Evolutionary conservation across 495 filamentous ascomycete species (phyloP), one percentile per base, ranked within the genome.

Genomic region (Penicillium ucsense): DNA sequence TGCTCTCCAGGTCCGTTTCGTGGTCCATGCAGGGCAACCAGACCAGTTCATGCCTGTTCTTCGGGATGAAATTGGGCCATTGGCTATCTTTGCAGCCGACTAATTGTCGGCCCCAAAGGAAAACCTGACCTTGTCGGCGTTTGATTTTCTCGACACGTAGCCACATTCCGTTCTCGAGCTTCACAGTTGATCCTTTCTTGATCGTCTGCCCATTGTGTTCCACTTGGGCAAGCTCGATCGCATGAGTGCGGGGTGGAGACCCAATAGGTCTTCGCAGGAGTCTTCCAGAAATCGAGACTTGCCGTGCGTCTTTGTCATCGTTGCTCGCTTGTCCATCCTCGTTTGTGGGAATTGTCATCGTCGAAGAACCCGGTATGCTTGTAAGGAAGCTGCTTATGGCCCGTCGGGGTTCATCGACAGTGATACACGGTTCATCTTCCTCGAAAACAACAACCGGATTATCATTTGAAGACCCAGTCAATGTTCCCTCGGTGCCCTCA

Each of bases 1-100:
- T 35, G 6, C 40, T 40, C 4, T 49, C 4, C 51, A 49, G 52
- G 35, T 52, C 20, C n/a, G 47, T 27, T 30, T 58, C 55, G 5
- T 46, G 32, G 8, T 39, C 8, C 8, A 47, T 10, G 10, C 35
- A 45, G 0, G 55, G 55, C 2, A 52, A 4, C 27, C 33, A 48
- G 31, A 31, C 31, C 3, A 43, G 35, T 8, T 34, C 35, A 3
- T 39, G 30, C 9, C 34, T 11, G 12, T 41, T 10, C 27, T 31
- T 20, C 6, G 41, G n/a, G 0, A 43, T 32, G 29, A 4, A 34
- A 1, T 6, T 6, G 4, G 41, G 41, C 29, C 41, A 43, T 5
- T 33, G 41, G 28, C 3, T 12, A 31, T 43, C 30, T 20, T 43
- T 6, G 30, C 10, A 12, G 31, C n/a, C 30, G 30, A 43, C 8